A percentile compares a stretch with the other conserved stretches of the same genome.
These are phyloP conservation scores for Amauroascus niger DNA, from an alignment of 2,329 filamentous ascomycete genomes.

Conservation along the genomic window DNA sequence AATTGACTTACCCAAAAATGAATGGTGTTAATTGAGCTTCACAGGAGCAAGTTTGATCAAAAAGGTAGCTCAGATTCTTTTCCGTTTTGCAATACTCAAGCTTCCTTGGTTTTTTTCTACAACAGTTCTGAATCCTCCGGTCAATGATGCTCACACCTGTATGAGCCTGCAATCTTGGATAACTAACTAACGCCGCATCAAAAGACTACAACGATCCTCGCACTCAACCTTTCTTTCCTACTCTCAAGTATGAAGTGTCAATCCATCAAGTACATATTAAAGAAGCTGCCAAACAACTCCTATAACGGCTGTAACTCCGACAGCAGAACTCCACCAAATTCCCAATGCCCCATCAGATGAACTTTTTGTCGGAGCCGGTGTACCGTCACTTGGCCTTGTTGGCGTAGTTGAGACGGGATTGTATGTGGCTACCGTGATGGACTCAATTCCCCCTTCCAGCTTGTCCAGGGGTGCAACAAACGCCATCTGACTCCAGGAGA, in stretches of 20 bases:
- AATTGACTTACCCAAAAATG: too few relatives aligned
- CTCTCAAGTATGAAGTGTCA: not conserved
- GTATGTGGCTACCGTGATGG: not conserved
- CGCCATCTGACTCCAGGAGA: slow-evolving; percentile 50
- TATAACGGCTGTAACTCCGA: not conserved
- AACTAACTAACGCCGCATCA: too few relatives aligned
- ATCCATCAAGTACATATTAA: not conserved
- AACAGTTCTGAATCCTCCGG: too few relatives aligned
- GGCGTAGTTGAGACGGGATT: not conserved
- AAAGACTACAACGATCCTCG: too few relatives aligned
- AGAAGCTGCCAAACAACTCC: not conserved
- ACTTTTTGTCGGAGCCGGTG: not conserved
- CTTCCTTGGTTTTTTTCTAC: too few relatives aligned
- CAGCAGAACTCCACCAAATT: not conserved
- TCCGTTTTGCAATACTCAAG: too few relatives aligned
- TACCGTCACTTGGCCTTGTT: not conserved
- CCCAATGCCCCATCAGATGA: not conserved
- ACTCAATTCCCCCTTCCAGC: slow-evolving; percentile 20
- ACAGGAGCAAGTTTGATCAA: too few relatives aligned
- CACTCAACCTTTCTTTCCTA: not conserved
- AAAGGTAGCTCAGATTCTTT: too few relatives aligned
- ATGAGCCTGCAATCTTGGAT: too few relatives aligned
- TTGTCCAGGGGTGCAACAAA: slow-evolving; percentile 43
- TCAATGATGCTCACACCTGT: too few relatives aligned
- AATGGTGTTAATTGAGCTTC: too few relatives aligned